A percentile compares a stretch with the other conserved stretches of the same genome.
Evolutionary conservation across 176 grass and related monocot species (phyloP).

Genomic region (Ensete glaucum): DNA sequence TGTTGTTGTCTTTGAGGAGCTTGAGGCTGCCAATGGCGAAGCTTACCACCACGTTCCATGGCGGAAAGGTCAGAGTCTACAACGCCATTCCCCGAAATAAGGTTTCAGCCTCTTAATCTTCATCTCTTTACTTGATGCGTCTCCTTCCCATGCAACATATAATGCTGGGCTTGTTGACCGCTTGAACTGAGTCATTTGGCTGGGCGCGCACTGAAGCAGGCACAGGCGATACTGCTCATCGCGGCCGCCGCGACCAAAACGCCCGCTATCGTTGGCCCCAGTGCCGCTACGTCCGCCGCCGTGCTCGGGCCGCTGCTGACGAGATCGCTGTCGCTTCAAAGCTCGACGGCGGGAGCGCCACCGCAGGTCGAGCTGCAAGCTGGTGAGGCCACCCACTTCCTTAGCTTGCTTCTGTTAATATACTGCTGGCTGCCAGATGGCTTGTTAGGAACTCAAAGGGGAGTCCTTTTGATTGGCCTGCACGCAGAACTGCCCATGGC

Average conservation of each 20-base stretch:
- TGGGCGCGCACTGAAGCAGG: constrained; percentile 25
- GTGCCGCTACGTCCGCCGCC: constrained; percentile 10
- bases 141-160: constrained; percentile 3
- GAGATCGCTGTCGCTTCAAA: constrained; percentile 47
- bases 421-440: constrained; percentile 55
- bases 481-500: constrained; percentile 74
- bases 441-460: background rate
- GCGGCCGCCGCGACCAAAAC: constrained; percentile 35
- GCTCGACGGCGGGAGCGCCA: constrained; percentile 27
- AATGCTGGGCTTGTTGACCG: background rate
- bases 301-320: constrained; percentile 39
- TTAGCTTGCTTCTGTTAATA: constrained; percentile 30
- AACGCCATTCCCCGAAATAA: constrained; percentile 63
- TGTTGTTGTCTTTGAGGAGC: too few species aligned
- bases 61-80: constrained; percentile 67
- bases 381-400: constrained; percentile 17
- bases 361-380: constrained; percentile 27
- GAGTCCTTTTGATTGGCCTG: constrained; percentile 2
- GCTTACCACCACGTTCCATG: constrained; percentile 22
- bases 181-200: background rate
- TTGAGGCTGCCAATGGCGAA: too few species aligned
- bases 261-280: background rate
- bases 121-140: background rate
- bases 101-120: constrained; percentile 24
- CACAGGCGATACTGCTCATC: constrained; percentile 89